Percentiles rank a stretch among this genome's conserved stretches.
Evolutionary conservation across 345 rosid species (phyloP).

Genomic region (Alliaria petiolata): DNA sequence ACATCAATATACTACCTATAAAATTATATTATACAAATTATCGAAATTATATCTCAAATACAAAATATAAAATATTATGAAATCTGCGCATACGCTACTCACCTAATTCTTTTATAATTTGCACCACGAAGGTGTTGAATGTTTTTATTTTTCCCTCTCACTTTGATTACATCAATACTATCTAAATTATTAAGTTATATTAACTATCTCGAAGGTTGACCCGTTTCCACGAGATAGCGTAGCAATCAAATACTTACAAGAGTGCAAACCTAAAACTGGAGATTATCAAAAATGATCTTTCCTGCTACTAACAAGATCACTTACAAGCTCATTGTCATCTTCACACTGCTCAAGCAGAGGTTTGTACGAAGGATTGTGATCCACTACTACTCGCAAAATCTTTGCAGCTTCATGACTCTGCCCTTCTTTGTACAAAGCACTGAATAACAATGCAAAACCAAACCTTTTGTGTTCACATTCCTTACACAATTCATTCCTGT

Average conservation of each 20-base stretch:
- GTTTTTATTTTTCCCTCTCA: background rate
- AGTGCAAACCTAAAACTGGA: background rate
- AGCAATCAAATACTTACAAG: background rate
- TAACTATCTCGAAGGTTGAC: background rate
- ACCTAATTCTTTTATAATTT: too few species aligned
- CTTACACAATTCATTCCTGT: background rate
- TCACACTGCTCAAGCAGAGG: conserved; percentile 54
- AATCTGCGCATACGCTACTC: too few species aligned
- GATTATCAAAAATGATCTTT: conserved; percentile 23
- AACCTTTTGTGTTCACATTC: background rate
- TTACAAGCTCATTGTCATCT: conserved; percentile 36
- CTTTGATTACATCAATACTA: background rate
- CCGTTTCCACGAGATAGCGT: background rate
- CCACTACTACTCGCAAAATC: conserved; percentile 52
- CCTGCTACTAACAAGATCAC: conserved; percentile 25
- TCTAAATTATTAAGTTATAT: background rate
- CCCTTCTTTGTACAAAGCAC: conserved; percentile 54
- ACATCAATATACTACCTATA: too few species aligned
- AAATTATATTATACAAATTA: too few species aligned
- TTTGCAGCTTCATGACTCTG: conserved; percentile 70
- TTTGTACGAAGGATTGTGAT: conserved; percentile 48
- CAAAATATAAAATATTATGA: too few species aligned
- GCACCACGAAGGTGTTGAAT: background rate
- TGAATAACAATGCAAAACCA: conserved; percentile 25
- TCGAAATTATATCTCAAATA: too few species aligned